Conservation (phyloP, 441 rosid genomes). For the Aleurites moluccanus region DNA sequence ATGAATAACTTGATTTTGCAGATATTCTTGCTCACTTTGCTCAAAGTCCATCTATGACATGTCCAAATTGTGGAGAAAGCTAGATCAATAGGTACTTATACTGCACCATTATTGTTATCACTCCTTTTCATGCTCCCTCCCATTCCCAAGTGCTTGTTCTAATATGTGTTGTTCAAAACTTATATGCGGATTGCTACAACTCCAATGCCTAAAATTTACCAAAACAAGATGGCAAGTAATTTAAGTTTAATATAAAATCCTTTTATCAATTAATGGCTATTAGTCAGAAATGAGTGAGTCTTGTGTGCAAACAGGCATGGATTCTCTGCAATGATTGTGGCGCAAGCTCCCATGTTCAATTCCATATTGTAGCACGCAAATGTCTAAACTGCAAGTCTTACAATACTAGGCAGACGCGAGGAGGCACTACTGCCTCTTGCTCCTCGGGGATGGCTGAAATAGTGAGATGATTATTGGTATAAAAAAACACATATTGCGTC, state of each 20-base stretch:
- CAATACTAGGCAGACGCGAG: slow-evolving; percentile 64
- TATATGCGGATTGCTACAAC: slow-evolving; percentile 60
- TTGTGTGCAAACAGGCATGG: slow-evolving; percentile 51
- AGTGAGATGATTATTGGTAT: slow-evolving; percentile 34
- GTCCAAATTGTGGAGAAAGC: slow-evolving; percentile 64
- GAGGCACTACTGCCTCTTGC: slow-evolving; percentile 50
- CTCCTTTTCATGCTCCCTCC: background rate
- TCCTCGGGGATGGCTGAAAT: slow-evolving; percentile 50
- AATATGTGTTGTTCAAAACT: background rate
- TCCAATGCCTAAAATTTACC: slow-evolving; percentile 69
- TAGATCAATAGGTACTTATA: slow-evolving; percentile 52
- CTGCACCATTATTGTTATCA: background rate
- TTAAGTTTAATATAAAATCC: background rate
- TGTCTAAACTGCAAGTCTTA: slow-evolving; percentile 65
- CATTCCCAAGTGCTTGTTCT: background rate
- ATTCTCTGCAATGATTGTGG: slow-evolving; percentile 89
- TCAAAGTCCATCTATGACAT: slow-evolving; percentile 74
- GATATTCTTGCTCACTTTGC: slow-evolving; percentile 88
- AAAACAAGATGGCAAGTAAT: slow-evolving; percentile 55
- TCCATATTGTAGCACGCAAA: slow-evolving; percentile 69
- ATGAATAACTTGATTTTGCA: slow-evolving; percentile 24
- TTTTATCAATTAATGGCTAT: background rate
- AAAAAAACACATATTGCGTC: background rate
- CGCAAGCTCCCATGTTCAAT: slow-evolving; percentile 50
- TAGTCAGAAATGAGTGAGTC: background rate